Evolutionary conservation across 306 rosid genomes (phyloP).

Genomic region (Gillenia trifoliata): DNA sequence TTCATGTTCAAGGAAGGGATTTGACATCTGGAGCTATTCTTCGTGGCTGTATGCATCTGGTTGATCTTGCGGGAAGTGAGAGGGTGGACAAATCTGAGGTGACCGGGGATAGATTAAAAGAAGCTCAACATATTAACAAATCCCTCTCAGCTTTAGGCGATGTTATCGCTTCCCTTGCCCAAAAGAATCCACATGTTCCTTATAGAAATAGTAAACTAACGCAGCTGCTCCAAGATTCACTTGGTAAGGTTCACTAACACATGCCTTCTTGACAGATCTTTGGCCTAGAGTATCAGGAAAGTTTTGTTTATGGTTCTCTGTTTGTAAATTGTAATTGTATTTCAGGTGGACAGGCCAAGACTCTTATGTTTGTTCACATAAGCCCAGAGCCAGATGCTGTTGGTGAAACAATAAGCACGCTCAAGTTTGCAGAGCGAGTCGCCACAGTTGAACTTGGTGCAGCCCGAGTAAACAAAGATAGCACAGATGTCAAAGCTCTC

Average conservation of each 20-base stretch:
- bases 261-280: background rate
- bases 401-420: constrained; percentile 86
- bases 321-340: constrained; percentile 8
- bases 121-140: constrained; percentile 91
- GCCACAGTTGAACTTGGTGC: constrained; percentile 96
- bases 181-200: constrained; percentile 89
- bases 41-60: constrained; percentile 96
- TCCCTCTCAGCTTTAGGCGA: constrained; percentile 97
- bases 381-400: constrained; percentile 80
- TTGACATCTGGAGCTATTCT: constrained; percentile 71
- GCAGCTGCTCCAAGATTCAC: constrained; percentile 94
- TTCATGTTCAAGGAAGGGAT: constrained; percentile 96
- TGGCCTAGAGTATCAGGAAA: background rate
- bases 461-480: constrained; percentile 85
- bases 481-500: constrained; percentile 78
- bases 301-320: constrained; percentile 13
- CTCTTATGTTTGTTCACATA: constrained; percentile 93
- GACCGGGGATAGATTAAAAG: constrained; percentile 91
- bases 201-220: constrained; percentile 97
- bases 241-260: constrained; percentile 49
- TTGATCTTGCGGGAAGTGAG: constrained; percentile 96
- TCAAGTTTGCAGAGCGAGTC: constrained; percentile 94
- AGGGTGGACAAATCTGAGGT: constrained; percentile 97
- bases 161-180: constrained; percentile 94
- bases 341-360: constrained; percentile 94